These are phyloP conservation scores for Petrea volubilis DNA, from an alignment of 257 asterid species.

Conservation along the genomic window DNA sequence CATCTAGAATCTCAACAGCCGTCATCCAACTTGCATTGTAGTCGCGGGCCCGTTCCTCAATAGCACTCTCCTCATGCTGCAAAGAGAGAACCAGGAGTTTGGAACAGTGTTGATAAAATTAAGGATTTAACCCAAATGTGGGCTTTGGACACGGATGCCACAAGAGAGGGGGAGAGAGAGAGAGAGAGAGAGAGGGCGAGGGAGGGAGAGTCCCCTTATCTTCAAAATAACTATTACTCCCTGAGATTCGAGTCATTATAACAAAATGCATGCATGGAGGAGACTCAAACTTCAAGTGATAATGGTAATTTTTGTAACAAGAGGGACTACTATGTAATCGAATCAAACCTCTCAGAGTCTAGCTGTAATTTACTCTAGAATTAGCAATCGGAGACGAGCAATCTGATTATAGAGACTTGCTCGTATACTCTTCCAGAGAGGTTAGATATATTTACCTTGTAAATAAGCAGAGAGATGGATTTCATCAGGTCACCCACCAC, in stretches of 20 bases:
- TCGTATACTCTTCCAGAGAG: background rate
- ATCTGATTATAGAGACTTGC: background rate
- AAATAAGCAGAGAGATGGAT: conserved; percentile 88
- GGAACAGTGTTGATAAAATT: background rate
- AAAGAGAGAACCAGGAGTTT: conserved; percentile 14
- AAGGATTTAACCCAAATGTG: background rate
- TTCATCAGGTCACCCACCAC: conserved; percentile 98
- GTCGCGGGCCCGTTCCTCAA: conserved; percentile 98
- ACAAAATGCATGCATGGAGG: no score
- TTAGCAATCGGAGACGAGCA: background rate
- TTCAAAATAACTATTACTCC: no score
- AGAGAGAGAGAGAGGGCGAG: no score
- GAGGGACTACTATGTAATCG: no score
- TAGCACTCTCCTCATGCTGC: conserved; percentile 99
- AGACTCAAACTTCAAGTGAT: no score
- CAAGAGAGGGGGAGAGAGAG: no score
- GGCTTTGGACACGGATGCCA: no score
- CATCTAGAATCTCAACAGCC: conserved; percentile 89
- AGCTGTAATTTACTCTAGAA: no score
- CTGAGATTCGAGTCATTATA: no score
- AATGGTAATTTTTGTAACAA: no score
- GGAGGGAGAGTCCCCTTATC: no score
- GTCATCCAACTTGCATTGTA: conserved; percentile 99
- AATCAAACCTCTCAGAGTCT: no score
- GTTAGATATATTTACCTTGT: conserved; percentile 60